phyloP scores from a whole-genome alignment of 2,329 filamentous ascomycete genomes.

The Aschersonia sp. region DNA sequence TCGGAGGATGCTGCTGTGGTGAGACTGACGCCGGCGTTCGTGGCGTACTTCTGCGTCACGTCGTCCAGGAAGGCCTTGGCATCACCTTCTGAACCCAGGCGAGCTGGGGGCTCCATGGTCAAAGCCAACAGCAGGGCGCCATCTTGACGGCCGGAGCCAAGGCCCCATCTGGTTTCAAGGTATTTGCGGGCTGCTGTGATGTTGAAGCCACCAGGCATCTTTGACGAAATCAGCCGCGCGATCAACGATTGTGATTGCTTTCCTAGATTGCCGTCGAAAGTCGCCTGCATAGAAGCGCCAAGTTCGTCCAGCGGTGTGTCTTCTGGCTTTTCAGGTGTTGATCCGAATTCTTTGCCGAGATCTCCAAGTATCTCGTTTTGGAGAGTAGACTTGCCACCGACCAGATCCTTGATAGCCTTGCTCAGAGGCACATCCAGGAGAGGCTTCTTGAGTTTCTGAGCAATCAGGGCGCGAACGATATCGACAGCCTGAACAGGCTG shows the following conservation, averaged over 20 bases:
- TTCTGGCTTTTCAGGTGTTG: constrained; percentile 95
- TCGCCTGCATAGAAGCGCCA: constrained; percentile 87
- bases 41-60: constrained; percentile 78
- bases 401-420: constrained; percentile 97
- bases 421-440: constrained; percentile 75
- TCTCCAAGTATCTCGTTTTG: constrained; percentile 98
- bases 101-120: constrained; percentile 81
- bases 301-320: constrained; percentile 93
- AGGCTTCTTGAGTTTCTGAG: constrained; percentile 95
- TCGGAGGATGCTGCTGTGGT: constrained; percentile 63
- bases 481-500: constrained; percentile 78
- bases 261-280: constrained; percentile 96
- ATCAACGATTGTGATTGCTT: constrained; percentile 92
- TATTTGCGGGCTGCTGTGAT: constrained; percentile 94
- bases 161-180: constrained; percentile 83
- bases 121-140: constrained; percentile 76
- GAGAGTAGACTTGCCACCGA: constrained; percentile 94
- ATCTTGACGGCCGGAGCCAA: constrained; percentile 77
- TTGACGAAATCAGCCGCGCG: constrained; percentile 89
- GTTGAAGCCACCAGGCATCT: constrained; percentile 99
- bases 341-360: constrained; percentile 94
- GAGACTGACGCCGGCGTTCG: constrained; percentile 68
- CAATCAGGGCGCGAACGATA: constrained; percentile 75
- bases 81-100: constrained; percentile 78
- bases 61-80: constrained; percentile 88